Evolutionary conservation across 2,329 filamentous ascomycete species (phyloP).

Genomic region (Colletotrichum orbiculare): DNA sequence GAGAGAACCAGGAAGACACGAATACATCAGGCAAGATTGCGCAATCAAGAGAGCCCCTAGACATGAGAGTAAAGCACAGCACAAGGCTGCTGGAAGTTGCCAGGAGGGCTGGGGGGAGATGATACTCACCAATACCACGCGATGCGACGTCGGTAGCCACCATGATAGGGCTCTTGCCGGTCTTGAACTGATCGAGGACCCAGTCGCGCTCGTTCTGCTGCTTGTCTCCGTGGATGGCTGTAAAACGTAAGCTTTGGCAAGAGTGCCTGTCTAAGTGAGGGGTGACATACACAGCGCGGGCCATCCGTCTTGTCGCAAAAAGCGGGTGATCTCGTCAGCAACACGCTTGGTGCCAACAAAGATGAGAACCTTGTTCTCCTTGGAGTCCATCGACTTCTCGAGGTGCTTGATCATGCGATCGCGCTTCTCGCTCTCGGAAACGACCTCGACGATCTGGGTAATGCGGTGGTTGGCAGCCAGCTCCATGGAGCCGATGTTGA

Average conservation of each 20-base stretch:
- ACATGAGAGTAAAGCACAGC: constrained; percentile 92
- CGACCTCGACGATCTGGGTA: constrained; percentile 96
- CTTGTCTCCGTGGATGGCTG: constrained; percentile 98
- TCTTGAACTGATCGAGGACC: constrained; percentile 99
- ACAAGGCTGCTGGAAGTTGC: constrained; percentile 70
- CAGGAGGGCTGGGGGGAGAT: constrained; percentile 53
- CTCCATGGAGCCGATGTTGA: constrained; percentile 97
- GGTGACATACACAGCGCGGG: constrained; percentile 86
- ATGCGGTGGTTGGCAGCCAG: constrained; percentile 97
- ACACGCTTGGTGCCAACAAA: constrained; percentile 96
- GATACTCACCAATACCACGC: constrained; percentile 99
- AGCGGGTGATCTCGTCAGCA: constrained; percentile 96
- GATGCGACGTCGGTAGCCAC: constrained; percentile 99
- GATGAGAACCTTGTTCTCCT: constrained; percentile 93
- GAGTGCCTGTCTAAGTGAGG: constrained; percentile 45
- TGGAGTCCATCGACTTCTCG: constrained; percentile 97
- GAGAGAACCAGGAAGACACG: constrained; percentile 83
- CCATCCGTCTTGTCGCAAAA: constrained; percentile 98
- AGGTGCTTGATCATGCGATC: constrained; percentile 97
- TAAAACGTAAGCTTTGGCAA: constrained; percentile 48
- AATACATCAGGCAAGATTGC: constrained; percentile 92
- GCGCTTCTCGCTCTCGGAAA: constrained; percentile 96
- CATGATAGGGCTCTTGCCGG: constrained; percentile 99
- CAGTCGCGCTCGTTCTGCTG: constrained; percentile 99
- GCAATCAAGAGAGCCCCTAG: constrained; percentile 87